These are phyloP conservation scores for Blastobotrys raffinosifermentans DNA, from an alignment of 1,139 yeast genomes.

Conservation along the genomic window DNA sequence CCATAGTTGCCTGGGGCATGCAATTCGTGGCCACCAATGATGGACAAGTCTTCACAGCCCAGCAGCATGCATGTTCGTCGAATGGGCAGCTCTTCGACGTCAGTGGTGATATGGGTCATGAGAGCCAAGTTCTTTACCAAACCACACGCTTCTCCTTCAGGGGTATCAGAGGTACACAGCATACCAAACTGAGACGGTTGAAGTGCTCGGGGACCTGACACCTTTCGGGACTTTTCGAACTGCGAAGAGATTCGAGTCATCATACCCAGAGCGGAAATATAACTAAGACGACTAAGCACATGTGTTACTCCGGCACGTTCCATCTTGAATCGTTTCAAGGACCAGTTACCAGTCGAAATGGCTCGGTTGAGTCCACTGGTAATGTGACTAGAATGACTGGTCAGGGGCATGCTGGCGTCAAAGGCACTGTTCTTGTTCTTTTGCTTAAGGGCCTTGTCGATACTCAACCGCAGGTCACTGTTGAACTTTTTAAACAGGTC, in stretches of 20 bases:
- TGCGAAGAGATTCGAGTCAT: constrained; percentile 99
- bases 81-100: constrained; percentile 91
- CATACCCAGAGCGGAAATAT: constrained; percentile 96
- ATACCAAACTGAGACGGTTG: constrained; percentile 99
- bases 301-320: constrained; percentile 99
- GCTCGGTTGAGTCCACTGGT: constrained; percentile 95
- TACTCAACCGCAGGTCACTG: constrained; percentile 85
- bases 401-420: constrained; percentile 83
- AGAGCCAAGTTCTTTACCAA: constrained; percentile 91
- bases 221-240: constrained; percentile 95
- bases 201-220: constrained; percentile 97
- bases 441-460: constrained; percentile 87
- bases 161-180: constrained; percentile 98
- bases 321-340: constrained; percentile 97
- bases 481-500: constrained; percentile 95
- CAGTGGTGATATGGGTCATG: constrained; percentile 98
- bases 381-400: constrained; percentile 85
- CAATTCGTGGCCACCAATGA: constrained; percentile 76
- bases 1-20: constrained; percentile 77
- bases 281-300: constrained; percentile 82
- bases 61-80: constrained; percentile 67
- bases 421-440: constrained; percentile 94
- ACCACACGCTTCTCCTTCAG: constrained; percentile 99
- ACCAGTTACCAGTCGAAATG: constrained; percentile 98
- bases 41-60: constrained; percentile 84